phyloP scores from a whole-genome alignment of 768 basidiomycete genomes.

The Antrodiella citrinella region DNA sequence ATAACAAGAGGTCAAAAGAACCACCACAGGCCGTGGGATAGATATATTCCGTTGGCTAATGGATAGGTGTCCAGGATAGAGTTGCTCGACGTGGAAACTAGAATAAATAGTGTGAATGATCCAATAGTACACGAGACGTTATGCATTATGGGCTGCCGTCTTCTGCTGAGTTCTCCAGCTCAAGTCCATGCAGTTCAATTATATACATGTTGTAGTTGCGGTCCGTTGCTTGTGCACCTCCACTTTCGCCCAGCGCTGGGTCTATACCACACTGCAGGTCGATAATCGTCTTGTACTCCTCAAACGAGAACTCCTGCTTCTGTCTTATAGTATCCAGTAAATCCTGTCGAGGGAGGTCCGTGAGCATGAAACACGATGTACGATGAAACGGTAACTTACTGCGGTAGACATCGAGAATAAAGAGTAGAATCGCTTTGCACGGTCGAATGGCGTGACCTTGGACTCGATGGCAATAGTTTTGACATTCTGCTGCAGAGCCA shows the following conservation, averaged over 20 bases:
- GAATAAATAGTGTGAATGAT: constrained; percentile 15
- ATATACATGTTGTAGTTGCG: constrained; percentile 80
- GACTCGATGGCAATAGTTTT: constrained; percentile 62
- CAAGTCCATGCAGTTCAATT: constrained; percentile 82
- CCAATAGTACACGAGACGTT: constrained; percentile 9
- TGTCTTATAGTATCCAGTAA: constrained; percentile 67
- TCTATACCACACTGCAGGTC: constrained; percentile 84
- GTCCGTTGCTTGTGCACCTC: constrained; percentile 45
- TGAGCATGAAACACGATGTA: background rate
- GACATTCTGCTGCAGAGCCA: constrained; percentile 87
- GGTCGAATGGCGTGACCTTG: constrained; percentile 61
- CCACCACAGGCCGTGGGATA: no score
- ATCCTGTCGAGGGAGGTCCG: constrained; percentile 35
- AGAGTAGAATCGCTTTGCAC: constrained; percentile 73
- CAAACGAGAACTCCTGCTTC: constrained; percentile 68
- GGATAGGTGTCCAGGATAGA: background rate
- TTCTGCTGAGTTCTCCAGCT: constrained; percentile 43
- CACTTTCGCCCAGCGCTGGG: constrained; percentile 42
- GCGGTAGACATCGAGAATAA: constrained; percentile 69
- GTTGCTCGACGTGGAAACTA: constrained; percentile 6
- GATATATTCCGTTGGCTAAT: no score
- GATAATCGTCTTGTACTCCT: constrained; percentile 89
- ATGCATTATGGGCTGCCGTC: no score
- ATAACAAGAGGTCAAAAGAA: no score
- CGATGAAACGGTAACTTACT: constrained; percentile 34